These are phyloP conservation scores for Ophiosphaerella narmari DNA, from an alignment of 2,329 filamentous ascomycete genomes.

Conservation along the genomic window DNA sequence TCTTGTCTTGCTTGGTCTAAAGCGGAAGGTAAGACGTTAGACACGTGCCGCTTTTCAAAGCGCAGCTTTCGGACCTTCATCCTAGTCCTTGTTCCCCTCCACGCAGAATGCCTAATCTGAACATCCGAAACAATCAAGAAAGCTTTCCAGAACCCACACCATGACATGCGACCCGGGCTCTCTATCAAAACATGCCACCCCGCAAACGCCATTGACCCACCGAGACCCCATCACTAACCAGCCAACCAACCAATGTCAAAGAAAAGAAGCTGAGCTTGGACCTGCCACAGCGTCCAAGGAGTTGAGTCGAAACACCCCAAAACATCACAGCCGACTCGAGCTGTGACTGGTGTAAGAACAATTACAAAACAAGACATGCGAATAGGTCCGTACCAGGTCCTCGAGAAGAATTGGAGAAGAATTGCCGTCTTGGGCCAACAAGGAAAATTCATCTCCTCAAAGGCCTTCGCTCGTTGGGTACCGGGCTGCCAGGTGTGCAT, in stretches of 20 bases:
- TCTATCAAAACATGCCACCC: constrained; percentile 3
- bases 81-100: no score
- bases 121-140: no score
- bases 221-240: neutral
- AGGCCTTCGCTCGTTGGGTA: no score
- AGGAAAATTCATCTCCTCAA: constrained; percentile 1
- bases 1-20: no score
- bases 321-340: neutral
- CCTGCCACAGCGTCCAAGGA: constrained; percentile 9
- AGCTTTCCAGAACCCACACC: no score
- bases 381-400: neutral
- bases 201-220: neutral
- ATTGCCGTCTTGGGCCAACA: constrained; percentile 10
- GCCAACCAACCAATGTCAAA: neutral
- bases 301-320: constrained; percentile 1
- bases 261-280: neutral
- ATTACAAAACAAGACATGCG: constrained; percentile 4
- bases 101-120: neutral
- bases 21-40: no score
- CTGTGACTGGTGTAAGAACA: neutral
- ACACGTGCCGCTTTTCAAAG: no score
- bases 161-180: neutral
- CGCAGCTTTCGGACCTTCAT: no score
- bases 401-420: neutral
- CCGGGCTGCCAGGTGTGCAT: no score